phyloP scores from a whole-genome alignment of 805 yeast genomes.

The Hanseniaspora mollemarum region DNA sequence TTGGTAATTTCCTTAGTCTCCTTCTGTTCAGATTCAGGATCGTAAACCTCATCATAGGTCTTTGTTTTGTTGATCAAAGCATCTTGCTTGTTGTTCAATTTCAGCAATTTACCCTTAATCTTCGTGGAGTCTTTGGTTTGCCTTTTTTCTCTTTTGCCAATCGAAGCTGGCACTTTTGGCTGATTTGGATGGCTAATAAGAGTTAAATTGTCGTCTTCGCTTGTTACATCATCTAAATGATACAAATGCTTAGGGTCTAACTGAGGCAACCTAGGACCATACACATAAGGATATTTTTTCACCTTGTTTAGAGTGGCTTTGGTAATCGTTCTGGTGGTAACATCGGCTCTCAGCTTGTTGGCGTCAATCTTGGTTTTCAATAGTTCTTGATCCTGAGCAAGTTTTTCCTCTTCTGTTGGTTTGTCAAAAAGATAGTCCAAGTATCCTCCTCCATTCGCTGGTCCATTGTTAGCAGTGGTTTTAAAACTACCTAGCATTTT shows the following conservation, averaged over 20 bases:
- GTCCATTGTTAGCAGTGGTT: no score
- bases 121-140: constrained; percentile 3
- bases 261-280: constrained; percentile 16
- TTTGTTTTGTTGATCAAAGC: constrained; percentile 2
- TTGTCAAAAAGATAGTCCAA: constrained; percentile 12
- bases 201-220: neutral
- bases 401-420: neutral
- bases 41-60: constrained; percentile 6
- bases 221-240: neutral
- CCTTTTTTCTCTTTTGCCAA: constrained; percentile 12
- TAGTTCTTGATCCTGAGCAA: neutral
- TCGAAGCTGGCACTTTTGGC: constrained; percentile 4
- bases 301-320: constrained; percentile 19
- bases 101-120: constrained; percentile 1
- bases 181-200: constrained; percentile 11
- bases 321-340: constrained; percentile 2
- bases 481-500: neutral
- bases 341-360: constrained; percentile 17
- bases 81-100: constrained; percentile 6
- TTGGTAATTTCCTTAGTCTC: neutral
- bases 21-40: neutral
- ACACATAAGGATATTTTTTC: constrained; percentile 25
- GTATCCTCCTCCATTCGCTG: constrained; percentile 8
- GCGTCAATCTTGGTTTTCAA: constrained; percentile 7
- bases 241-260: constrained; percentile 1